Base-by-base conservation (phyloP, 352 stramenopile genomes). In the Pythium aquatile region DNA sequence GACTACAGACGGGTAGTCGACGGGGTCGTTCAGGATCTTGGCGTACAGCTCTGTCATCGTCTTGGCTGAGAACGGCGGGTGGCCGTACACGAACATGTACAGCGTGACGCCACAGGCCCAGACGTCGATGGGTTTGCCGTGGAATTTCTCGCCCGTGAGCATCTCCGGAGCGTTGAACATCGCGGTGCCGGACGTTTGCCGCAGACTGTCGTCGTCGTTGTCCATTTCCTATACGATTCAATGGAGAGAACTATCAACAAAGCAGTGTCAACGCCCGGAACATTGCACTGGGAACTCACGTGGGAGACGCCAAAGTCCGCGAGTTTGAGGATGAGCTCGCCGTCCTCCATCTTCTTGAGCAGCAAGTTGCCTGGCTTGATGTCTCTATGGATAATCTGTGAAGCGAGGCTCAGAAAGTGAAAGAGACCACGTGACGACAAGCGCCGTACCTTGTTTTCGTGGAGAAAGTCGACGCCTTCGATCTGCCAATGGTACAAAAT, bases 81-180 rank as follows among this genome's bases (percentile, higher is more conserved):
- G 82, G 16, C 94, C 94, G 55, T 98, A 98, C 9, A 97, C 82
- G 70, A 99, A 99, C 77, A 98, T 98, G 70, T 98, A 99, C 3
- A 99, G 70, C 65, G 95, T 99, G 33, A 99, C 73, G 5, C 97
- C 96, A 20, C 92, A 97, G 14, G 96, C 94, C 97, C 97, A 99
- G 16, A 99, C 88, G 72, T 99, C 97, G 16, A 92, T 68, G 0
- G 85, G 84, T 54, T 87, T 88, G 24, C 85, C 85, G 33, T 83
- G 82, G 65, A 92, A 94, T 24, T 77, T 87, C 24, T 85, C 79
- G 7, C 83, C 85, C 8, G 83, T 91, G 49, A 92, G 75, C 85
- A 93, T 93, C 64, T 93, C 85, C 0, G 85, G 83, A 0, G 85
- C 83, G 59, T 85, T 90, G 60, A 94, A 94, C 28, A 90, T 89